Base-by-base conservation (phyloP, 495 filamentous ascomycete species). In the Penicillium coprophilum region DNA sequence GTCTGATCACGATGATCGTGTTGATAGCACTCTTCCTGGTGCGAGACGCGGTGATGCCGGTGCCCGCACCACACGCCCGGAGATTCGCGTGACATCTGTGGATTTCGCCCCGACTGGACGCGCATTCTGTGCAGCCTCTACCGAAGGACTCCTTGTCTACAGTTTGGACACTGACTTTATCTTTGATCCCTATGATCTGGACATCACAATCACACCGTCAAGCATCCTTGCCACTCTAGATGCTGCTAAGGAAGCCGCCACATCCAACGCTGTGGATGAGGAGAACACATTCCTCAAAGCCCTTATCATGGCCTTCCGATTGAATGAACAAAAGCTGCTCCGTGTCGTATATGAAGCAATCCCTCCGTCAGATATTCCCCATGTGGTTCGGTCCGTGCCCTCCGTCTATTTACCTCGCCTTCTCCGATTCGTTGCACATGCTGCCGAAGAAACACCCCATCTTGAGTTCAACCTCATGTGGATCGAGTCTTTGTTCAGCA, bases 171-270 rank as follows among this genome's bases (percentile, higher is more conserved):
- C 80, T 17, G 80, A 82, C 3, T 79, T 92, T 24, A 66, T 76
- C 15, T 98, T 98, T 63, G 94, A 98, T 70, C 94, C 94, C 2
- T 96, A 95, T 68, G 95, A 98, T 69, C 85, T 98, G 6, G 92
- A 96, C 63, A 87, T 97, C 61, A 85, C 87, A 40, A 88, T 97
- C 56, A 98, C 94, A 6, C 91, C 92, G 0, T 85, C 86, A 2
- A 87, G 80, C 30, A 96, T 91, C 4, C 74, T 96, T 2, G 78
- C 83, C 10, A 86, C 89, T 9, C 78, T 97, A n/a, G 79, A 85
- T 41, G 71, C 64, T 15, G 70, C 72, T 20, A 72, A 72, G 60
- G 50, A 61, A 24, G 67, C 74, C 7, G 51, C 66, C 15, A 63
- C 55, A n/a, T 57, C 68, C 6, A 58, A 65, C 47, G 62, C 65